Conservation (phyloP, 2,329 filamentous ascomycete genomes). For the Paraphoma chrysanthemicola region DNA sequence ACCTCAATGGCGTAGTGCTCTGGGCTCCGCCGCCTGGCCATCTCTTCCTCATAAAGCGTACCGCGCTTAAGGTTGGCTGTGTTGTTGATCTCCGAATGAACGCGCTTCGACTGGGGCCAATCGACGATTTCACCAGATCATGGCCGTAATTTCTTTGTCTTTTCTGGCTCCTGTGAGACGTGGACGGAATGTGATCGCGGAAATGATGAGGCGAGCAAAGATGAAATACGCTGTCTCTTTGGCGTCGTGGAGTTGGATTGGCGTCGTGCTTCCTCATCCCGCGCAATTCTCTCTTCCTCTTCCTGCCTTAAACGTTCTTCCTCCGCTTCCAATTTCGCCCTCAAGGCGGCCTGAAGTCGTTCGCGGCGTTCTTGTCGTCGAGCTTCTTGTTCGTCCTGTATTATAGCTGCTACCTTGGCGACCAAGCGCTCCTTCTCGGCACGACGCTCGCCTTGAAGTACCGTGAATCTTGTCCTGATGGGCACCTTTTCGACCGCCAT, state of each 20-base stretch:
- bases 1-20: conserved; percentile 51
- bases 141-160: conserved; percentile 37
- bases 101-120: conserved; percentile 37
- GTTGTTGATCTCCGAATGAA: conserved; percentile 41
- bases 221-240: too few species aligned
- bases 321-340: too few species aligned
- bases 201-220: conserved; percentile 18
- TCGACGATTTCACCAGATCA: conserved; percentile 47
- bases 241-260: too few species aligned
- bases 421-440: conserved; percentile 35
- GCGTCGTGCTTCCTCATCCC: conserved; percentile 37
- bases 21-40: conserved; percentile 42
- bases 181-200: conserved; percentile 39
- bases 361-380: conserved; percentile 35
- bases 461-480: too few species aligned
- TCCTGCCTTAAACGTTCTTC: conserved; percentile 22
- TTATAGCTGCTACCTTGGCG: conserved; percentile 33
- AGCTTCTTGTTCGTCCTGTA: conserved; percentile 31
- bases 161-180: conserved; percentile 37
- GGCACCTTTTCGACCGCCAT: too few species aligned
- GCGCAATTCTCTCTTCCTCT: conserved; percentile 27
- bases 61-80: conserved; percentile 45
- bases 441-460: conserved; percentile 32
- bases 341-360: conserved; percentile 31
- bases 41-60: conserved; percentile 51